Evolutionary conservation across 2,329 filamentous ascomycete species (phyloP).

Genomic region (Arthrobotrys iridis): DNA sequence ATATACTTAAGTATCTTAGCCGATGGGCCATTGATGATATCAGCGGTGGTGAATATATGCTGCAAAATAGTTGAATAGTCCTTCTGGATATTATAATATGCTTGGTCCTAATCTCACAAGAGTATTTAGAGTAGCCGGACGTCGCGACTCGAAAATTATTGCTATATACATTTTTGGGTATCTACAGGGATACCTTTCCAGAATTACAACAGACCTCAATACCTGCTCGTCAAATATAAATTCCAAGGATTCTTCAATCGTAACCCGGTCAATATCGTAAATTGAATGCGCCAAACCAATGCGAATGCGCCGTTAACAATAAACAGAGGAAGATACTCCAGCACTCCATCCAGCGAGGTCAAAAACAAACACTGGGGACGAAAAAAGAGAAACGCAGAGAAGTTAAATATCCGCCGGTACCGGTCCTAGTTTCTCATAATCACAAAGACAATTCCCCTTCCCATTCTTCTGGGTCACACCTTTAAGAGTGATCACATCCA

Average conservation of each 20-base stretch:
- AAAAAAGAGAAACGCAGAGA: neutral
- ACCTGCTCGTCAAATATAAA: neutral
- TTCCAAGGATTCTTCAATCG: neutral
- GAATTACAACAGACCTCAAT: neutral
- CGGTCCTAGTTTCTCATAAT: conserved; percentile 27
- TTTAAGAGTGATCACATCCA: conserved; percentile 27
- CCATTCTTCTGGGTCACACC: conserved; percentile 2
- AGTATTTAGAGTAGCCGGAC: neutral
- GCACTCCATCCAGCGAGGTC: neutral
- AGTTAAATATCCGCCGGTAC: neutral
- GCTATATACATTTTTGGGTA: conserved; percentile 16
- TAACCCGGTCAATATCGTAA: neutral
- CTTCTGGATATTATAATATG: no score
- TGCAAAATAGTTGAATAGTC: no score
- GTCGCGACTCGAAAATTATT: neutral
- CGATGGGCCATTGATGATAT: no score
- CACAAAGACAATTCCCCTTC: conserved; percentile 37
- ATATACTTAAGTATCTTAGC: no score
- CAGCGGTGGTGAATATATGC: no score
- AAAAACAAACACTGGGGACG: neutral
- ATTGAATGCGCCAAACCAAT: conserved; percentile 8
- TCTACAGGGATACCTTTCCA: neutral
- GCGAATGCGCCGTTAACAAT: neutral
- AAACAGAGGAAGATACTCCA: conserved; percentile 2
- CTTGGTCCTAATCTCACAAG: neutral